Base-by-base conservation (phyloP, 2,329 filamentous ascomycete species). In the Aspergillus carbonarius region DNA sequence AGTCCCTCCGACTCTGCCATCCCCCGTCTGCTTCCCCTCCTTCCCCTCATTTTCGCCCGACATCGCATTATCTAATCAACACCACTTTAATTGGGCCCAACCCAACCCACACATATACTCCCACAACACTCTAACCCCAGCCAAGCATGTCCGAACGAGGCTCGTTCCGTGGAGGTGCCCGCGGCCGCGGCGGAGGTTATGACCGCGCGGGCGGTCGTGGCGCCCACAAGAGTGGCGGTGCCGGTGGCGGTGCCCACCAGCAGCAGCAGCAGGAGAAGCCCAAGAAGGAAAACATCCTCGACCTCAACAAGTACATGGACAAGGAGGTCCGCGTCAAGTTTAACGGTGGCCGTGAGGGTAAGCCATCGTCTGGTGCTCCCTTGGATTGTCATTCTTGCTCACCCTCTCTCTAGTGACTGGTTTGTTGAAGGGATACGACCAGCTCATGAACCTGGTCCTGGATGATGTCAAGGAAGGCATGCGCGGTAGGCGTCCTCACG, bases 231-330 rank as follows among this genome's bases (percentile, higher is more conserved):
- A 75, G 81, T 66, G 78, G 81, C 68, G 80, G 81, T 68, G 78
- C 78, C 10, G 76, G 79, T 63, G 78, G 80, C 61, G 75, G 79
- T 68, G 77, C 79, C n/a, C 61, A 79, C 74, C 59, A 76, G 71
- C 76, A 79, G 75, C 59, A 76, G 71, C 76, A 82, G 60, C 79
- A 83, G 66, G 91, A 96, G 78, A 86, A 88, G 69, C 91, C 92
- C 61, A 97, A 96, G 86, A 98, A 98, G 83, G 95, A 99, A 79
- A 98, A 97, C 76, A 99, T 99, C 70, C 85, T 99, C 55, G 93
- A 99, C 73, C 78, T 99, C 70, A 87, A 83, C 73, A 96, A 96
- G 80, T 99, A 98, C 78, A 92, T 96, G 89, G 92, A 99, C 77
- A 96, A 97, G 85, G 85, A 89, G 72, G 92, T 99, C 67, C 90